Evolutionary conservation across 768 basidiomycete genomes (phyloP).

Genomic region (Tulasnella sp.): DNA sequence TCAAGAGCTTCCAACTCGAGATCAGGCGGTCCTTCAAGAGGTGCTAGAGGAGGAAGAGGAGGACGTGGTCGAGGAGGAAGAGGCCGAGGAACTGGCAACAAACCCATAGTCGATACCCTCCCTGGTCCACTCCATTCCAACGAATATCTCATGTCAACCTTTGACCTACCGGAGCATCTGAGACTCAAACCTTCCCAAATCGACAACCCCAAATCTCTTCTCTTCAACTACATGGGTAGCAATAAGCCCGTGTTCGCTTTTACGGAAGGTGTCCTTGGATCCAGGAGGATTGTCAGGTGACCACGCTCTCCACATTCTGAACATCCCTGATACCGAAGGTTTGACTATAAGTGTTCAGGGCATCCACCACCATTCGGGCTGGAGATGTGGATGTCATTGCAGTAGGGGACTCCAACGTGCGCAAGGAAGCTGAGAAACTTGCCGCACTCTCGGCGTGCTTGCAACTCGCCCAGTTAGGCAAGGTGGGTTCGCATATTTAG

Average conservation of each 20-base stretch:
- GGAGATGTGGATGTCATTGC: constrained; percentile 32
- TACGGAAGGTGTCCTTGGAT: constrained; percentile 24
- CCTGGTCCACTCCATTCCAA: too few species aligned
- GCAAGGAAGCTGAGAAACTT: constrained; percentile 57
- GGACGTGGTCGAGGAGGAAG: too few species aligned
- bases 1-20: too few species aligned
- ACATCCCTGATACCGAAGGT: not conserved
- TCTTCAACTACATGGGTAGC: constrained; percentile 32
- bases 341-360: constrained; percentile 17
- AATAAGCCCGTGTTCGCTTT: constrained; percentile 24
- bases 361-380: constrained; percentile 24
- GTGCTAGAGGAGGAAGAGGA: too few species aligned
- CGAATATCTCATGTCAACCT: too few species aligned
- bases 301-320: constrained; percentile 19
- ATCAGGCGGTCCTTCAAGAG: too few species aligned
- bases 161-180: too few species aligned
- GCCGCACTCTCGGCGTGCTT: constrained; percentile 62
- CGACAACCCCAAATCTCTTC: constrained; percentile 41
- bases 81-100: too few species aligned
- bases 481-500: constrained; percentile 38
- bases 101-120: too few species aligned
- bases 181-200: constrained; percentile 24
- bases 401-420: constrained; percentile 45
- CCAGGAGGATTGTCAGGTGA: constrained; percentile 36
- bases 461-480: constrained; percentile 47